Evolutionary conservation across 352 stramenopile species (phyloP).

Genomic region (Pythium sukuiense): DNA sequence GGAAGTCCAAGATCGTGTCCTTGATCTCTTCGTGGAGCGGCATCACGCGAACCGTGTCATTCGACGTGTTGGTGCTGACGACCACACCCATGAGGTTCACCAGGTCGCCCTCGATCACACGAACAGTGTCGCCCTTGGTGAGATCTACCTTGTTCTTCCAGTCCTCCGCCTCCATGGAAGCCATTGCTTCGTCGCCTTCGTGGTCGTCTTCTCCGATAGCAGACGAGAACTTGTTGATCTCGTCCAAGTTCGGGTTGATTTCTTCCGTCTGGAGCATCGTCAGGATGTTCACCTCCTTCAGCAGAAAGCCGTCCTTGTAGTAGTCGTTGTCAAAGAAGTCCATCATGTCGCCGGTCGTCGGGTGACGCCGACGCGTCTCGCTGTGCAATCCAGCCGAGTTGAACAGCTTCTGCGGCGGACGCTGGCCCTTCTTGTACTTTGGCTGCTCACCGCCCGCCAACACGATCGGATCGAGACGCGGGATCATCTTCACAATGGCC

Average conservation of each 20-base stretch:
- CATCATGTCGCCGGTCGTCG: constrained; percentile 82
- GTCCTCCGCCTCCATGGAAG: constrained; percentile 75
- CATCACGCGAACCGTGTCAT: constrained; percentile 89
- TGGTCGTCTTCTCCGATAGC: constrained; percentile 68
- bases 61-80: constrained; percentile 85
- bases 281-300: constrained; percentile 87
- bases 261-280: constrained; percentile 87
- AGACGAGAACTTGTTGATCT: constrained; percentile 88
- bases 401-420: constrained; percentile 85
- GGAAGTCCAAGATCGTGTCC: constrained; percentile 89
- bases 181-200: constrained; percentile 61
- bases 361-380: constrained; percentile 68
- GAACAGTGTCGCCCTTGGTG: constrained; percentile 88
- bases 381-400: constrained; percentile 63
- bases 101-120: constrained; percentile 86
- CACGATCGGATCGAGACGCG: constrained; percentile 75
- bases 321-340: constrained; percentile 88
- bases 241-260: constrained; percentile 82
- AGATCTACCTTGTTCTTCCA: constrained; percentile 90
- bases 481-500: constrained; percentile 87
- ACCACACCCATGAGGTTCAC: constrained; percentile 91
- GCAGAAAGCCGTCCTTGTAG: constrained; percentile 86
- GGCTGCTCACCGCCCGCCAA: constrained; percentile 70
- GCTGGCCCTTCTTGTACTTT: constrained; percentile 90
- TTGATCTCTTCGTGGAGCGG: constrained; percentile 90